Conservation (phyloP, 2,329 filamentous ascomycete genomes). For the Beauveria caledonica region DNA sequence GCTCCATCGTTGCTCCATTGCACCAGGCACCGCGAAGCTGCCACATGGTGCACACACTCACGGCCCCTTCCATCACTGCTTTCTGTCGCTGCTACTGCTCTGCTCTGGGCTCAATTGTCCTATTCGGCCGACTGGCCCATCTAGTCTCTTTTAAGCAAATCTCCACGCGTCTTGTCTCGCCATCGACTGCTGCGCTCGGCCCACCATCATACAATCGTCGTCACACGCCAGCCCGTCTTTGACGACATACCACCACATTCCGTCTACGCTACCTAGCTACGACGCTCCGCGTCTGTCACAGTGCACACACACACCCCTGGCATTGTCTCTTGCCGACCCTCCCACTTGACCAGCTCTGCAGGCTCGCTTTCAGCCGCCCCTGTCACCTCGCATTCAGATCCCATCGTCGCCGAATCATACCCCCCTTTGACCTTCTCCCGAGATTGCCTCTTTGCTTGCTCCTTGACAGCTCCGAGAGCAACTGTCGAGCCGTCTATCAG, state of each 20-base stretch:
- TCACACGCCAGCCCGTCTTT: background rate
- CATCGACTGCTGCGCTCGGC: background rate
- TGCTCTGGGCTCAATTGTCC: background rate
- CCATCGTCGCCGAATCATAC: slow-evolving; percentile 9
- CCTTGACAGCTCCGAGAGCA: background rate
- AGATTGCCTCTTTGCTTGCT: slow-evolving; percentile 4
- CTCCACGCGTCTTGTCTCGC: background rate
- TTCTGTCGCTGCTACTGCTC: background rate
- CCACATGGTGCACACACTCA: background rate
- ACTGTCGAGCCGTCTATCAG: background rate
- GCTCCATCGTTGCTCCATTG: slow-evolving; percentile 3
- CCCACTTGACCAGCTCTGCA: slow-evolving; percentile 7
- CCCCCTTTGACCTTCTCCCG: background rate
- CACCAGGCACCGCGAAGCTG: background rate
- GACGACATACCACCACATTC: slow-evolving; percentile 7
- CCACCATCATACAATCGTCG: background rate
- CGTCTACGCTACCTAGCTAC: slow-evolving; percentile 5
- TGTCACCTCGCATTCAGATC: slow-evolving; percentile 9
- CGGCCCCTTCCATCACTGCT: background rate
- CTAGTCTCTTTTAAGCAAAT: background rate
- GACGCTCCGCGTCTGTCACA: background rate
- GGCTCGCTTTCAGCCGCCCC: slow-evolving; percentile 8
- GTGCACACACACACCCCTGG: background rate
- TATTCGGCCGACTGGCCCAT: background rate
- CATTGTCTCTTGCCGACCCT: slow-evolving; percentile 9